These are phyloP conservation scores for Apiotrichum gracile DNA, from an alignment of 1,284 basidiomycete genomes.

Conservation along the genomic window DNA sequence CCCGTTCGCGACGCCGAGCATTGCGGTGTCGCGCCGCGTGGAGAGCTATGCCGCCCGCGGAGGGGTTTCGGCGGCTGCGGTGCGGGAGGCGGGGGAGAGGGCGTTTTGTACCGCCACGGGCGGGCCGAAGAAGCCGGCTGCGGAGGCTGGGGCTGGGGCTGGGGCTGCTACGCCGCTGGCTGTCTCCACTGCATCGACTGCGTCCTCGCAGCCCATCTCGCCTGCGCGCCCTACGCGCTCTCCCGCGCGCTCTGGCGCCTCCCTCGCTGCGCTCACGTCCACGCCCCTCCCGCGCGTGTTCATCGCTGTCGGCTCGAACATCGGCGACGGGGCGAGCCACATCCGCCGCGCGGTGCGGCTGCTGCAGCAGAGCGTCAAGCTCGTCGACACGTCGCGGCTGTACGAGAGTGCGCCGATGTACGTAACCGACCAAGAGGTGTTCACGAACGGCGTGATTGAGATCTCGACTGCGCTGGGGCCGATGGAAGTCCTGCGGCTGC, in stretches of 20 bases:
- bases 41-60: slow-evolving; percentile 33
- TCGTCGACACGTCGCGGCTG: slow-evolving; percentile 80
- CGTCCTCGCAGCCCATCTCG: neutral
- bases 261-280: neutral
- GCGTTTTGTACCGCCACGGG: neutral
- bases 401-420: slow-evolving; percentile 98
- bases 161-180: neutral
- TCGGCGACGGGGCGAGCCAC: slow-evolving; percentile 81
- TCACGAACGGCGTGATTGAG: slow-evolving; percentile 85
- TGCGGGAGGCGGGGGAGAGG: neutral
- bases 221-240: neutral
- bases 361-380: slow-evolving; percentile 26
- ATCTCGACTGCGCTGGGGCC: slow-evolving; percentile 72
- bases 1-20: slow-evolving; percentile 62
- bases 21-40: slow-evolving; percentile 56
- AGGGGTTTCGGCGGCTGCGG: slow-evolving; percentile 1
- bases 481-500: slow-evolving; percentile 56
- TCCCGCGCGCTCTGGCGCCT: neutral
- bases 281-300: slow-evolving; percentile 48
- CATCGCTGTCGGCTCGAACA: slow-evolving; percentile 82
- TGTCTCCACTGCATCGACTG: neutral
- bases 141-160: neutral
- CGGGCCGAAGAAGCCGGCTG: neutral
- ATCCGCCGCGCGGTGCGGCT: slow-evolving; percentile 64
- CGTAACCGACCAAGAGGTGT: slow-evolving; percentile 77